Evolutionary conservation across 176 grass and related monocot species (phyloP).

Genomic region (Cenchrus fungigraminus): DNA sequence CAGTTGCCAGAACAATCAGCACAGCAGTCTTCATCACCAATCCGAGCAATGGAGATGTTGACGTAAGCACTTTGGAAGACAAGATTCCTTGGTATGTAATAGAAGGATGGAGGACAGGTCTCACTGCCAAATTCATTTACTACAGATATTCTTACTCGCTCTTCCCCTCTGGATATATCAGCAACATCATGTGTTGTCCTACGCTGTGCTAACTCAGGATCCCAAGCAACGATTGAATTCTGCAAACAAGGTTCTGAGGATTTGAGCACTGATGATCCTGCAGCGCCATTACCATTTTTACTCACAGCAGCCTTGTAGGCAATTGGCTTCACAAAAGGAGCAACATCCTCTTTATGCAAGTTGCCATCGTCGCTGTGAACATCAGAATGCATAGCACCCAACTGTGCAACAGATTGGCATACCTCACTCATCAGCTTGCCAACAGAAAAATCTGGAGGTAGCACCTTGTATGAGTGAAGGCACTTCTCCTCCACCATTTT

Average conservation of each 20-base stretch:
- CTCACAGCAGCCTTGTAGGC: slow-evolving; percentile 16
- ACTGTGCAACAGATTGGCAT: slow-evolving; percentile 59
- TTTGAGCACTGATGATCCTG: slow-evolving; percentile 22
- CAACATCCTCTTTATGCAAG: slow-evolving; percentile 20
- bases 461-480: slow-evolving; percentile 57
- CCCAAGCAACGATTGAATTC: slow-evolving; percentile 41
- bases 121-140: slow-evolving; percentile 66
- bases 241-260: neutral
- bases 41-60: slow-evolving; percentile 68
- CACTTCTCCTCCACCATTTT: slow-evolving; percentile 66
- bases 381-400: slow-evolving; percentile 27
- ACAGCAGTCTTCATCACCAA: slow-evolving; percentile 75
- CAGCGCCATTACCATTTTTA: slow-evolving; percentile 24
- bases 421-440: slow-evolving; percentile 69
- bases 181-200: slow-evolving; percentile 59
- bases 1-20: slow-evolving; percentile 73
- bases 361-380: neutral
- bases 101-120: slow-evolving; percentile 58
- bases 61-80: slow-evolving; percentile 63
- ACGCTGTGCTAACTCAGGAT: slow-evolving; percentile 45
- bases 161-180: slow-evolving; percentile 79
- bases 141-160: slow-evolving; percentile 63
- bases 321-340: slow-evolving; percentile 37
- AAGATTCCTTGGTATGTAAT: slow-evolving; percentile 66
- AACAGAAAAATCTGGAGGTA: slow-evolving; percentile 68